phyloP scores from a whole-genome alignment of 768 basidiomycete species.

The Lactifluus rugatus region DNA sequence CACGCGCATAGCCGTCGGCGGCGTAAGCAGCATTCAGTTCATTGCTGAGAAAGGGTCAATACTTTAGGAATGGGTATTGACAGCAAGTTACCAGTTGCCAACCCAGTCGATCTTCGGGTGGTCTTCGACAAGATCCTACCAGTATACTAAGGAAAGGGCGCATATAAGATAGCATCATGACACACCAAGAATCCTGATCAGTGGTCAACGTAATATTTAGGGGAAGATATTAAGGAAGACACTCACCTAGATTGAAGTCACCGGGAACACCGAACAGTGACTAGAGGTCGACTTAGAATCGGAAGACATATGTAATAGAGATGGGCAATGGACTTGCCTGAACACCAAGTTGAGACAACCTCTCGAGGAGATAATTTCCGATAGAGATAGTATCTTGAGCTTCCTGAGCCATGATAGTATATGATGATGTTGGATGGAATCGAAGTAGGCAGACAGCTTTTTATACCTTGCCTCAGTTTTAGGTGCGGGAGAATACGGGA shows the following conservation, averaged over 20 bases:
- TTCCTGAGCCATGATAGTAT: constrained; percentile 3
- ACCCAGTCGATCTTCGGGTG: constrained; percentile 74
- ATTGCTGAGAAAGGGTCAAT: constrained; percentile 40
- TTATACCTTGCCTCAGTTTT: neutral
- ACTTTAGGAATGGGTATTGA: neutral
- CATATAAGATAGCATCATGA: neutral
- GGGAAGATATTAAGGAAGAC: neutral
- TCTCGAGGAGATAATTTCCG: constrained; percentile 50
- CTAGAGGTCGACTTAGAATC: constrained; percentile 30
- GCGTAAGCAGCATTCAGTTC: constrained; percentile 86
- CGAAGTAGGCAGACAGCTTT: neutral
- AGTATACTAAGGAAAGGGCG: constrained; percentile 2
- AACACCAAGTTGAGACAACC: constrained; percentile 56
- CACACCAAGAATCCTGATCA: constrained; percentile 38
- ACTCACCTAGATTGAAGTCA: constrained; percentile 67
- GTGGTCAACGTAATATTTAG: neutral
- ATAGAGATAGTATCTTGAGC: constrained; percentile 33
- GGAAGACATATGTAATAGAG: neutral
- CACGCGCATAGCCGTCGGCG: constrained; percentile 86
- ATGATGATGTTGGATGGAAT: too few species aligned
- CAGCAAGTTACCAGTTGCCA: constrained; percentile 56
- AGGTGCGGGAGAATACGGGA: neutral
- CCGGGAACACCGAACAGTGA: constrained; percentile 79
- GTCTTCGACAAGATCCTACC: constrained; percentile 74
- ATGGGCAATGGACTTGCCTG: constrained; percentile 30